Evolutionary conservation across 192 early-diverging fungal genomes (phyloP).

Genomic region (Coemansia sp.): DNA sequence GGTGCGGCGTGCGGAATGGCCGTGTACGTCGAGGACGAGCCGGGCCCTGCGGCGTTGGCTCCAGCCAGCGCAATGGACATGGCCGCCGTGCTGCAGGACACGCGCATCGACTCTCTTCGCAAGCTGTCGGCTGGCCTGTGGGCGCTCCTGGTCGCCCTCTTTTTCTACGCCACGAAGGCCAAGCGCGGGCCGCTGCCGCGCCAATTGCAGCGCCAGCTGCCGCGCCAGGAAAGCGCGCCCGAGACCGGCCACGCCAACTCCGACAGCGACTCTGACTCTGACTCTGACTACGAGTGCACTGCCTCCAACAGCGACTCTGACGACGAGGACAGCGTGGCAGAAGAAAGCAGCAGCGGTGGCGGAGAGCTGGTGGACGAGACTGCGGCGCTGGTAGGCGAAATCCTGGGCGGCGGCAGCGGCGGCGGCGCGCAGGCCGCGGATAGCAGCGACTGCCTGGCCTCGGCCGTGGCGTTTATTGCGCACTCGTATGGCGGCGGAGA

Average conservation of each 20-base stretch:
- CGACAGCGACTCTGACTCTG: constrained; percentile 6
- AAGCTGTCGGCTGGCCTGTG: constrained; percentile 36
- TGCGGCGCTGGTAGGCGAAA: constrained; percentile 35
- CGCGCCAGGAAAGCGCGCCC: background rate
- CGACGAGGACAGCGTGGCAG: constrained; percentile 17
- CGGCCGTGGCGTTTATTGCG: constrained; percentile 35
- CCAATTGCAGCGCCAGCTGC: background rate
- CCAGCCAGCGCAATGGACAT: constrained; percentile 18
- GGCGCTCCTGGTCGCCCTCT: constrained; percentile 35
- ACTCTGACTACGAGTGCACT: constrained; percentile 34
- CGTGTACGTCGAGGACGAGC: constrained; percentile 48
- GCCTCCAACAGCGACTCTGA: constrained; percentile 20
- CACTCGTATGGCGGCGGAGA: constrained; percentile 20
- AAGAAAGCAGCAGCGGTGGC: constrained; percentile 12
- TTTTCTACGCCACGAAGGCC: constrained; percentile 20
- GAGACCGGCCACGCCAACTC: background rate
- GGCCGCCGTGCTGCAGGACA: constrained; percentile 21
- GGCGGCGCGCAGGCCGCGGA: constrained; percentile 7
- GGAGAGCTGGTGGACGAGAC: constrained; percentile 12
- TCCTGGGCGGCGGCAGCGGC: constrained; percentile 13
- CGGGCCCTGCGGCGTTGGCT: background rate
- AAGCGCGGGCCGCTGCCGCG: constrained; percentile 10
- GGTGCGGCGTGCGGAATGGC: constrained; percentile 13
- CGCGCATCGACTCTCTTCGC: constrained; percentile 28
- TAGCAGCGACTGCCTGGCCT: constrained; percentile 30